Evolutionary conservation across 805 yeast genomes (phyloP).

Genomic region (Saturnispora saitoi): DNA sequence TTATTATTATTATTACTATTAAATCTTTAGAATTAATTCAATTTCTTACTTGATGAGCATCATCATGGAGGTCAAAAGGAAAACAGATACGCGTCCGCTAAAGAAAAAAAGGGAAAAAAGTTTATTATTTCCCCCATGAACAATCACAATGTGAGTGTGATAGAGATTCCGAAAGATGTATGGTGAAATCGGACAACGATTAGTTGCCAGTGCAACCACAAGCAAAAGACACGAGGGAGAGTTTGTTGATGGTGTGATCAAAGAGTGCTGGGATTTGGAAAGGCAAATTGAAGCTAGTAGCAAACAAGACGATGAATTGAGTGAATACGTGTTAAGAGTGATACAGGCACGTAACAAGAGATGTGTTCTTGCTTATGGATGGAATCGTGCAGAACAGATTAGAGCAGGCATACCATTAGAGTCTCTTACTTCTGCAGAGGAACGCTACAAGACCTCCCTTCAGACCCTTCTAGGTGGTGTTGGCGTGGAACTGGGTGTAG

Average conservation of each 20-base stretch:
- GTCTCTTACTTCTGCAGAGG: constrained; percentile 67
- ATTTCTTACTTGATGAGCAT: too few species aligned
- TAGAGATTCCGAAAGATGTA: not conserved
- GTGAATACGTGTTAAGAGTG: constrained; percentile 2
- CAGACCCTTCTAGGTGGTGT: constrained; percentile 63
- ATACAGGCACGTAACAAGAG: constrained; percentile 52
- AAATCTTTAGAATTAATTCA: too few species aligned
- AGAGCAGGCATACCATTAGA: constrained; percentile 36
- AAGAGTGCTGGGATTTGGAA: constrained; percentile 4
- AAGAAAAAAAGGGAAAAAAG: too few species aligned
- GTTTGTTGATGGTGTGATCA: constrained; percentile 1
- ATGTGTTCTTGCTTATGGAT: constrained; percentile 73
- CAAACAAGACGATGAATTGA: not conserved
- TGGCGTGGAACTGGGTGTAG: constrained; percentile 64
- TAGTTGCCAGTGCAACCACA: not conserved
- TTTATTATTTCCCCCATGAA: too few species aligned
- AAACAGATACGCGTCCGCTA: not conserved
- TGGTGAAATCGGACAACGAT: constrained; percentile 2
- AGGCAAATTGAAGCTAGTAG: not conserved
- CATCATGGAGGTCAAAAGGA: not conserved
- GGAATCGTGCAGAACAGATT: constrained; percentile 64
- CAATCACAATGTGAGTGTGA: too few species aligned
- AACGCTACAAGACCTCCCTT: constrained; percentile 65
- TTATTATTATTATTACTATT: not conserved
- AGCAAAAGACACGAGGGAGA: constrained; percentile 4